phyloP scores from a whole-genome alignment of 129 eudicot genomes.

The Escallonia rubra region DNA sequence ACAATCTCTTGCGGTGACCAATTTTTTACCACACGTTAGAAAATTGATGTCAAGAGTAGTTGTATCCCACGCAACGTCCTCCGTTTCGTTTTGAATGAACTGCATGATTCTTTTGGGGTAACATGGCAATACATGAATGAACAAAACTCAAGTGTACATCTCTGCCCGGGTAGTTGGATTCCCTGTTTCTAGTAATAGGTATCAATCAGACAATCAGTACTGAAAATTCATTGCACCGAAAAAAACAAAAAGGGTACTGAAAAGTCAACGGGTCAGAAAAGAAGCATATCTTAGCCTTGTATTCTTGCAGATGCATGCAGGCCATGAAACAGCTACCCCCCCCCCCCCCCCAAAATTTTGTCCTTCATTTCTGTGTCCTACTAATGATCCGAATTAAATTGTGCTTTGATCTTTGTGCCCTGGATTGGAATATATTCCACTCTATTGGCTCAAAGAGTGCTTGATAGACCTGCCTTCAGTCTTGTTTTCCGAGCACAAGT shows the following conservation, averaged over 20 bases:
- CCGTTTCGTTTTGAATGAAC: no score
- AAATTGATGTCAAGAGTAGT: no score
- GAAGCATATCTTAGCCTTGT: not conserved
- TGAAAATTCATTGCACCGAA: no score
- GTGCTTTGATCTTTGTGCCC: conserved; percentile 1
- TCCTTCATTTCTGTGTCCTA: not conserved
- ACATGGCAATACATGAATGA: no score
- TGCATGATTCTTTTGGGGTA: no score
- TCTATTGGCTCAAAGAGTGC: not conserved
- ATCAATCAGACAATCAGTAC: no score
- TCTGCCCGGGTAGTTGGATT: no score
- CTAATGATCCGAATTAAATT: not conserved
- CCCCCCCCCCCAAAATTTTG: not conserved
- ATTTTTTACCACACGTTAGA: no score
- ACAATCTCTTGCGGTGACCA: no score
- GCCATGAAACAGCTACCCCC: not conserved
- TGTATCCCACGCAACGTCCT: no score
- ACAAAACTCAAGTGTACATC: no score
- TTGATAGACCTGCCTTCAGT: not conserved
- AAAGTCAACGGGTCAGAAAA: not conserved
- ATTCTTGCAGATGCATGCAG: not conserved
- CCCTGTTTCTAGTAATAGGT: not conserved
- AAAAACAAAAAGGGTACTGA: not conserved
- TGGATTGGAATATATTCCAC: not conserved
- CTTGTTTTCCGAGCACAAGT: conserved; percentile 6